Conservation (phyloP, 192 early-diverging fungal species). For the Tieghemiomyces parasiticus region DNA sequence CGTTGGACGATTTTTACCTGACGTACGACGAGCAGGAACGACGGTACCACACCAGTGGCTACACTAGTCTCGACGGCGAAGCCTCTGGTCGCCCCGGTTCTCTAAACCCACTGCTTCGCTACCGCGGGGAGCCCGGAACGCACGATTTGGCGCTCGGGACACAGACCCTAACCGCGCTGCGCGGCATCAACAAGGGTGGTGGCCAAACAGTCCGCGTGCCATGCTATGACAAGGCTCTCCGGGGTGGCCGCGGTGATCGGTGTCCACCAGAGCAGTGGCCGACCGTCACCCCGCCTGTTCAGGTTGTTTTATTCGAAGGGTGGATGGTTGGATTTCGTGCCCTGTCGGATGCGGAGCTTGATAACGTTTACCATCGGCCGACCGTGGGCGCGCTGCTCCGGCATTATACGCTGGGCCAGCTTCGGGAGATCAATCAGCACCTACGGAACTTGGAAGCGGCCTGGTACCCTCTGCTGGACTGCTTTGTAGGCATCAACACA, state of each 20-base stretch:
- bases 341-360: slow-evolving; percentile 19
- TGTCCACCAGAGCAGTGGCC: slow-evolving; percentile 41
- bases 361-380: slow-evolving; percentile 14
- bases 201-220: slow-evolving; percentile 41
- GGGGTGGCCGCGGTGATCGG: slow-evolving; percentile 69
- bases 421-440: slow-evolving; percentile 27
- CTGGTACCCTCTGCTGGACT: slow-evolving; percentile 55
- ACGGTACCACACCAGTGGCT: neutral
- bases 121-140: slow-evolving; percentile 79
- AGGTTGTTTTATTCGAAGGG: slow-evolving; percentile 85
- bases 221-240: slow-evolving; percentile 63
- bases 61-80: too few relatives aligned
- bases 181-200: slow-evolving; percentile 12
- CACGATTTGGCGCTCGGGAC: slow-evolving; percentile 62
- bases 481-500: slow-evolving; percentile 55
- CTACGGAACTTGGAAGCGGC: slow-evolving; percentile 36
- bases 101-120: slow-evolving; percentile 60
- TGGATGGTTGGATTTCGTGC: slow-evolving; percentile 83
- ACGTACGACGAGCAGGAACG: slow-evolving; percentile 44
- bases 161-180: slow-evolving; percentile 30
- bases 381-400: neutral
- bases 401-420: slow-evolving; percentile 27
- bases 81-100: slow-evolving; percentile 16
- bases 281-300: slow-evolving; percentile 30
- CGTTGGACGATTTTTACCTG: slow-evolving; percentile 80